Percentiles rank a stretch among this genome's conserved stretches.
phyloP scores from a whole-genome alignment of 345 rosid species.

The Eucalyptus tenuipes region DNA sequence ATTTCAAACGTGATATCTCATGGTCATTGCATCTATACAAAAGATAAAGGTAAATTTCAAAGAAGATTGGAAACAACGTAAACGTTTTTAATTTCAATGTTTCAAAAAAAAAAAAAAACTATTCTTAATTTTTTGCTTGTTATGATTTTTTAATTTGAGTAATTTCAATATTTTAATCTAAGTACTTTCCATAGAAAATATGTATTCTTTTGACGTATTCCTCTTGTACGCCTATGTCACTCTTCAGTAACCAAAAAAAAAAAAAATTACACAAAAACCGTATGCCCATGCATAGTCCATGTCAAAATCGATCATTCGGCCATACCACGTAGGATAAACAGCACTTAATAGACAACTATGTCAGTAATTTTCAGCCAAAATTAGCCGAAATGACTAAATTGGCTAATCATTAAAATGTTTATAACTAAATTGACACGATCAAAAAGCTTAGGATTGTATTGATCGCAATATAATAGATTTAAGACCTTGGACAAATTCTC shows the following conservation, averaged over 20 bases:
- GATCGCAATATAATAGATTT: too few relatives aligned
- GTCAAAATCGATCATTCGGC: too few relatives aligned
- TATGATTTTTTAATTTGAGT: neutral
- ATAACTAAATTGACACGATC: too few relatives aligned
- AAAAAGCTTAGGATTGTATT: too few relatives aligned
- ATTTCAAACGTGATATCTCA: neutral
- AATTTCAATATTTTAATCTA: neutral
- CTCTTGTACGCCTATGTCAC: neutral
- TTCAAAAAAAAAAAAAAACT: neutral
- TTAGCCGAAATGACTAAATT: too few relatives aligned
- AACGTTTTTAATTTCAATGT: neutral
- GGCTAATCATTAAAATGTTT: too few relatives aligned
- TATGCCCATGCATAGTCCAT: neutral
- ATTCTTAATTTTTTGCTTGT: neutral
- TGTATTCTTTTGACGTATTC: neutral
- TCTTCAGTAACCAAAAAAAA: neutral
- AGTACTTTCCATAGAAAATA: neutral
- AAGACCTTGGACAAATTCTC: too few relatives aligned
- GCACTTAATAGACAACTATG: rapidly evolving
- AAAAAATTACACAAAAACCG: too few relatives aligned
- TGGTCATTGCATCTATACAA: neutral
- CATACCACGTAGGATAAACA: rapidly evolving
- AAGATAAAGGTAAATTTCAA: neutral
- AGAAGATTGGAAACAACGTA: neutral
- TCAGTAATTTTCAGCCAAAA: too few relatives aligned